Evolutionary conservation across 2,329 filamentous ascomycete genomes (phyloP).

Genomic region (Calcarisporium arbuscula): DNA sequence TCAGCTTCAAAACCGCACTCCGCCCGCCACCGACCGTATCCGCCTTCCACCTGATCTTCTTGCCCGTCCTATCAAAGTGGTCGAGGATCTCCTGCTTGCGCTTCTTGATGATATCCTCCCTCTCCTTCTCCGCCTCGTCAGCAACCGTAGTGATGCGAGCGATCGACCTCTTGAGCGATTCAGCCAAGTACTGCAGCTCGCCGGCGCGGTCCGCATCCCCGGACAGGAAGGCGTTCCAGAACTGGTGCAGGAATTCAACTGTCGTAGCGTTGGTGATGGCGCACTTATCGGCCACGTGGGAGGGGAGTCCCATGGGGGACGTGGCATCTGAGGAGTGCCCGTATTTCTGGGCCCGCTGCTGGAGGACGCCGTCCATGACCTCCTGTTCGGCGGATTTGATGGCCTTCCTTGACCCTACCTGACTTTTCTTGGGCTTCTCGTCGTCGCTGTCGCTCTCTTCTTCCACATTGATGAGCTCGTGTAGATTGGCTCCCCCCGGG

Average conservation of each 20-base stretch:
- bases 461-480: slow-evolving; percentile 59
- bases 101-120: slow-evolving; percentile 58
- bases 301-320: slow-evolving; percentile 48
- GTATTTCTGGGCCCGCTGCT: slow-evolving; percentile 54
- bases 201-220: slow-evolving; percentile 74
- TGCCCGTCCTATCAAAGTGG: slow-evolving; percentile 65
- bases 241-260: slow-evolving; percentile 93
- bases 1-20: slow-evolving; percentile 67
- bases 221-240: slow-evolving; percentile 88
- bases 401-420: slow-evolving; percentile 65
- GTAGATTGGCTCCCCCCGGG: slow-evolving; percentile 51
- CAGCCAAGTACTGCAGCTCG: slow-evolving; percentile 75
- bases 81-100: slow-evolving; percentile 65
- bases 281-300: slow-evolving; percentile 52
- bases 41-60: slow-evolving; percentile 64
- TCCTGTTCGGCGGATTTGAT: slow-evolving; percentile 59
- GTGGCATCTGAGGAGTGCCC: slow-evolving; percentile 40
- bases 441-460: slow-evolving; percentile 65
- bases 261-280: slow-evolving; percentile 80
- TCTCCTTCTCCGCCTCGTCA: slow-evolving; percentile 69
- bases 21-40: slow-evolving; percentile 67
- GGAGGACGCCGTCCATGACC: slow-evolving; percentile 58
- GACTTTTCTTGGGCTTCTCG: slow-evolving; percentile 44
- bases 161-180: slow-evolving; percentile 71
- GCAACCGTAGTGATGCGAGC: slow-evolving; percentile 77